Evolutionary conservation across 768 basidiomycete species (phyloP).

Genomic region (Pleurotus cornucopiae): DNA sequence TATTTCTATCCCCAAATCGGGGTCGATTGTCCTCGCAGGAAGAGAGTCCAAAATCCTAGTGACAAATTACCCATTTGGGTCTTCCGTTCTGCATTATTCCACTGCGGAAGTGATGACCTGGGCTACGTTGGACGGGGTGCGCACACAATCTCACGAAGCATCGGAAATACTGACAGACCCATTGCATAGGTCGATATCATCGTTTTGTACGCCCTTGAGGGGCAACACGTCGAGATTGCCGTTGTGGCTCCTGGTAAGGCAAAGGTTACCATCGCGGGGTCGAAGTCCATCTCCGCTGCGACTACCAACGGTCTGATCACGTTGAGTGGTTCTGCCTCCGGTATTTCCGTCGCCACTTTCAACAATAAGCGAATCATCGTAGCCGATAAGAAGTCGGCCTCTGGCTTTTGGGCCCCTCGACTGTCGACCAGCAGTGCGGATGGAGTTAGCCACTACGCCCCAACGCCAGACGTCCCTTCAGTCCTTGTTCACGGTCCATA

Average conservation of each 20-base stretch:
- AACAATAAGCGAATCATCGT: slow-evolving; percentile 48
- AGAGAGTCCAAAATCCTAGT: slow-evolving; percentile 63
- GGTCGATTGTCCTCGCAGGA: slow-evolving; percentile 50
- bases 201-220: slow-evolving; percentile 32
- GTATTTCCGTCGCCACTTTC: slow-evolving; percentile 34
- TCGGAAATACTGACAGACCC: neutral
- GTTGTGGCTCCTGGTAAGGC: slow-evolving; percentile 11
- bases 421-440: slow-evolving; percentile 21
- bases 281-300: slow-evolving; percentile 17
- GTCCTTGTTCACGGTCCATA: slow-evolving; percentile 30
- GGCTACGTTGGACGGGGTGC: slow-evolving; percentile 30
- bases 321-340: slow-evolving; percentile 38
- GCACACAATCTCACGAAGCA: neutral
- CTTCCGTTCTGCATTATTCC: slow-evolving; percentile 49
- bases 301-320: slow-evolving; percentile 25
- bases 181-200: slow-evolving; percentile 24
- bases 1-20: slow-evolving; percentile 31
- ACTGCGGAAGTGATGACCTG: slow-evolving; percentile 54
- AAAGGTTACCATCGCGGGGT: slow-evolving; percentile 15
- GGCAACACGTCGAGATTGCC: slow-evolving; percentile 30
- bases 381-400: slow-evolving; percentile 54
- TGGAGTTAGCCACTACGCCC: slow-evolving; percentile 23
- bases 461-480: slow-evolving; percentile 22
- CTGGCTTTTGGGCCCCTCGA: slow-evolving; percentile 59
- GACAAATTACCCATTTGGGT: slow-evolving; percentile 60